Evolutionary conservation across 495 filamentous ascomycete genomes (phyloP).

Genomic region (Saxophila tyrrhenica): DNA sequence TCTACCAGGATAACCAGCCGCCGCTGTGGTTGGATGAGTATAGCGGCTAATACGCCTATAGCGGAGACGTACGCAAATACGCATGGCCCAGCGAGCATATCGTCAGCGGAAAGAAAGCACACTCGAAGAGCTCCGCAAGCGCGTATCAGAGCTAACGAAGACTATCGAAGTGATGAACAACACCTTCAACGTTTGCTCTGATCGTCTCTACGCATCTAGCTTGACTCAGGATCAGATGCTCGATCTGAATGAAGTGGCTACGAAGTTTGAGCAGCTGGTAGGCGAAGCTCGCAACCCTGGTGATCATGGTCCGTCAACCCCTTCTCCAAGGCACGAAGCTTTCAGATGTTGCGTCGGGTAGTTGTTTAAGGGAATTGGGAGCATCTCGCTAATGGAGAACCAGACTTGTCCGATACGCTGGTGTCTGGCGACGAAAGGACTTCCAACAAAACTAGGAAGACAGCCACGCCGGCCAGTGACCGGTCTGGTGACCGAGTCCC

Average conservation of each 20-base stretch:
- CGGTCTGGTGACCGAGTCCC: not conserved
- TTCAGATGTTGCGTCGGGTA: not conserved
- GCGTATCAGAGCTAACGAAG: constrained; percentile 52
- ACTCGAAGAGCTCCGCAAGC: constrained; percentile 58
- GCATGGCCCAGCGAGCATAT: constrained; percentile 75
- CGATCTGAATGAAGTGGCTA: constrained; percentile 33
- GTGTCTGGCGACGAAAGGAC: too few relatives aligned
- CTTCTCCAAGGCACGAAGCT: not conserved
- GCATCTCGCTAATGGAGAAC: too few relatives aligned
- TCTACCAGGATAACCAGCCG: not conserved
- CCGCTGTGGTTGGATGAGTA: not conserved
- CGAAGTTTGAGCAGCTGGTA: constrained; percentile 37
- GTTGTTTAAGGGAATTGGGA: too few relatives aligned
- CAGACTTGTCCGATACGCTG: too few relatives aligned
- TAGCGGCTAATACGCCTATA: constrained; percentile 25
- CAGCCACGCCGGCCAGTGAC: too few relatives aligned
- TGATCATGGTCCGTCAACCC: constrained; percentile 2
- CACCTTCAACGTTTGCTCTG: constrained; percentile 58
- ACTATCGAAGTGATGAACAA: constrained; percentile 65
- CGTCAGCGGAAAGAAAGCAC: constrained; percentile 73
- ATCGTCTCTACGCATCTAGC: constrained; percentile 42
- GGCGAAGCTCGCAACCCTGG: constrained; percentile 33
- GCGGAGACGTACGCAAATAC: constrained; percentile 78
- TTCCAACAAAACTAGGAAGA: too few relatives aligned
- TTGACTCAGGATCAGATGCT: constrained; percentile 29